These are phyloP conservation scores for Phyllosticta ampelicida DNA, from an alignment of 2,329 filamentous ascomycete genomes.

Conservation along the genomic window DNA sequence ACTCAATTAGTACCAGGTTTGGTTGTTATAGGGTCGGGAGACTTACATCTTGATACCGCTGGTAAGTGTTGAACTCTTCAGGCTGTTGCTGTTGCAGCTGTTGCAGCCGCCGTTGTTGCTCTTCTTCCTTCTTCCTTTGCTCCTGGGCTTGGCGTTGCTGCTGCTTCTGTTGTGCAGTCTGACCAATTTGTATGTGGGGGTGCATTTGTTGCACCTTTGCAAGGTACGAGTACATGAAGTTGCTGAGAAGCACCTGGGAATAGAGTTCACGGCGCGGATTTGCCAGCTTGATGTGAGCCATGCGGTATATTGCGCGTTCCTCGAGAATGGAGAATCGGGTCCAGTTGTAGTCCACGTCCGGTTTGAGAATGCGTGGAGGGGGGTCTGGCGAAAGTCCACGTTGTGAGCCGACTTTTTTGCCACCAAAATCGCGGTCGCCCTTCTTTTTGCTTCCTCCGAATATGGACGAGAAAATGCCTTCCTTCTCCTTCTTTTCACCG, in stretches of 20 bases:
- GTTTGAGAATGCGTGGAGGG: constrained; percentile 57
- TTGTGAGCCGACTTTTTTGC: constrained; percentile 62
- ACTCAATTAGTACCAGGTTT: not conserved
- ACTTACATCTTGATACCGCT: constrained; percentile 27
- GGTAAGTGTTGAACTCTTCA: constrained; percentile 31
- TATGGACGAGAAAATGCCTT: constrained; percentile 85
- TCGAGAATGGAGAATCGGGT: constrained; percentile 90
- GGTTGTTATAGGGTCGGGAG: not conserved
- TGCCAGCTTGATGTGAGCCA: constrained; percentile 98
- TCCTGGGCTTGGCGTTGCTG: constrained; percentile 46
- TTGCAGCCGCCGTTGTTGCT: constrained; percentile 24
- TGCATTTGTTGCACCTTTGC: constrained; percentile 99
- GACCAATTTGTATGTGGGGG: constrained; percentile 84
- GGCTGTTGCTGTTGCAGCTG: constrained; percentile 21
- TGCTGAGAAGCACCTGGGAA: constrained; percentile 91
- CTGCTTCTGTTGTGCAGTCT: constrained; percentile 62
- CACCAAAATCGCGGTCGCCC: constrained; percentile 59
- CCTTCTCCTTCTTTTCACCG: constrained; percentile 71
- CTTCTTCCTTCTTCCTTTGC: constrained; percentile 24
- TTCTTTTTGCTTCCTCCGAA: constrained; percentile 89
- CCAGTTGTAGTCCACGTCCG: constrained; percentile 94
- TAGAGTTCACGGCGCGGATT: constrained; percentile 86
- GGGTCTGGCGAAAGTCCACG: constrained; percentile 71
- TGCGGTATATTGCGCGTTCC: constrained; percentile 92
- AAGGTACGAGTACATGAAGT: constrained; percentile 99